Evolutionary conservation across 345 rosid species (phyloP), one percentile per base, ranked within the genome.

Genomic region (Carallia brachiata): DNA sequence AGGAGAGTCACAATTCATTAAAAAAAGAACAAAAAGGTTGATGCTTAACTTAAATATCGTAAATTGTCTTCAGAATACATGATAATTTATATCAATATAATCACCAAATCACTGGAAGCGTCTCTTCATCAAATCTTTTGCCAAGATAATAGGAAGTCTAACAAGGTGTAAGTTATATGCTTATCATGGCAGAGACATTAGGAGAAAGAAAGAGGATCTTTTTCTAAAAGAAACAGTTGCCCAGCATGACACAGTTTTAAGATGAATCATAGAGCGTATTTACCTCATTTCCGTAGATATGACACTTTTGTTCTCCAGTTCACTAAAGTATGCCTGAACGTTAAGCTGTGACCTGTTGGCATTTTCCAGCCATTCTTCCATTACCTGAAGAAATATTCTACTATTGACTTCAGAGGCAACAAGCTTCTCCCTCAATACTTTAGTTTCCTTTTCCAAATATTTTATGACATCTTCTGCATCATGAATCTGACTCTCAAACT

Each of bases 371-470:
- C 68, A 76, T 47, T 80, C 83, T 61, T 77, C 84, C 54, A 85
- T 70, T 69, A 73, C 75, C 60, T 73, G 81, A 80, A 70, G 56
- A 54, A 61, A 56, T 57, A 59, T 72, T 52, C 69, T 73, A 60
- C 73, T 76, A 83, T 77, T 76, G 50, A 52, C 67, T 66, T 83
- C 86, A 27, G 74, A 81, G 30, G 69, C 39, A 59, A 66, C 48
- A 77, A 77, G 62, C 75, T 75, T 80, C 75, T 75, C 75, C 63
- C 85, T 88, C 63, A 88, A 74, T 53, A 83, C 85, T 67, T 74
- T 75, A 73, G 86, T 91, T 77, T 82, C 92, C 47, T 77, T 78
- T 53, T 84, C 85, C 62, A 87, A 39, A 60, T 32, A 50, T 55
- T 81, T 69, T 59, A 78, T 75, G 9, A 72, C 63, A 71, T 80